Conservation (phyloP, 1,284 basidiomycete species). For the Moesziomyces parantarcticus region DNA sequence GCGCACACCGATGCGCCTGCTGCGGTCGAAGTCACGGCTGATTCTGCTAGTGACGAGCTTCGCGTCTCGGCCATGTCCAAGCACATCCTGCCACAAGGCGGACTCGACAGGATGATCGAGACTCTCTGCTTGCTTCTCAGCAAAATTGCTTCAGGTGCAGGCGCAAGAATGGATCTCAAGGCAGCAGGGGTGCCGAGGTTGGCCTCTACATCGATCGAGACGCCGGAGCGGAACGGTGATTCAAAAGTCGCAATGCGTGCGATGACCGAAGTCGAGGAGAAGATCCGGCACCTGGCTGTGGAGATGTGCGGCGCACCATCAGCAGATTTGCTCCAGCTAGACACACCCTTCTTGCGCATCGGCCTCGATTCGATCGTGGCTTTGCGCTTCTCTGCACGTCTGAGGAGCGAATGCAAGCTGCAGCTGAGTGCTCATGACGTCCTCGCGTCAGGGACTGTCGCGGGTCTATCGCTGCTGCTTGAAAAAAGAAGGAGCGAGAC, state of each 20-base stretch:
- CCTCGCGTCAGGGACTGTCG: constrained; percentile 7
- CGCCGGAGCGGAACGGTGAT: background rate
- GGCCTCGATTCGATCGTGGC: constrained; percentile 27
- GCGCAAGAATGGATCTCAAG: background rate
- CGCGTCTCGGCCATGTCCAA: constrained; percentile 9
- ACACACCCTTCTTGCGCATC: constrained; percentile 10
- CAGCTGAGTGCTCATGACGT: constrained; percentile 19
- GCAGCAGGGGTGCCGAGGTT: background rate
- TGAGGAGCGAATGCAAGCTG: constrained; percentile 12
- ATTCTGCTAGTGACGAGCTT: constrained; percentile 11
- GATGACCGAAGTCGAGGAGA: constrained; percentile 7
- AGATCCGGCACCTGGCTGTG: constrained; percentile 6
- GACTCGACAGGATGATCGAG: constrained; percentile 9
- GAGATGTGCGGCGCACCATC: constrained; percentile 2
- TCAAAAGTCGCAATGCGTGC: constrained; percentile 1
- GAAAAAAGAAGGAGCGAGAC: background rate
- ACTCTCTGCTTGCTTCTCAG: constrained; percentile 5
- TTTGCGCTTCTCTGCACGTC: constrained; percentile 14
- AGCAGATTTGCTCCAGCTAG: constrained; percentile 8
- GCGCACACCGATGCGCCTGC: constrained; percentile 17
- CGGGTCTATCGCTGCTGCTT: constrained; percentile 3
- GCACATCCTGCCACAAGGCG: constrained; percentile 3
- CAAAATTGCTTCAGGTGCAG: constrained; percentile 3
- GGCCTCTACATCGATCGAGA: background rate
- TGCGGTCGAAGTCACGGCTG: constrained; percentile 9